phyloP scores from a whole-genome alignment of 208 protist species.

The Kentomonas sorsogonicus region DNA sequence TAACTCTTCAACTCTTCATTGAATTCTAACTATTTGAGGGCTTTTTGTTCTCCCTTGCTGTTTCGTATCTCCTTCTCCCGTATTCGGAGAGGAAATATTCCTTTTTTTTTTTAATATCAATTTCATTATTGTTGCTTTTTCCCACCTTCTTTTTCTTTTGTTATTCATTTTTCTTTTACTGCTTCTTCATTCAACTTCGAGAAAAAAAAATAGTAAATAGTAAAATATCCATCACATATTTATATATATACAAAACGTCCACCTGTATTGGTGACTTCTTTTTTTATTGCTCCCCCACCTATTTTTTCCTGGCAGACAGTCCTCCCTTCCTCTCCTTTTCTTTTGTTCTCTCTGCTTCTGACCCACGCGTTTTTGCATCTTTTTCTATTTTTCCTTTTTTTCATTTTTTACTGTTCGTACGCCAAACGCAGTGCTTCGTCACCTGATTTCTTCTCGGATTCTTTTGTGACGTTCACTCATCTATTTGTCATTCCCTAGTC shows the following conservation, averaged over 20 bases:
- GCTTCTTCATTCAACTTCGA: background rate
- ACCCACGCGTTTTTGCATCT: background rate
- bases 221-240: background rate
- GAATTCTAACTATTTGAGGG: too few species aligned
- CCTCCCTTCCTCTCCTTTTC: conserved; percentile 1
- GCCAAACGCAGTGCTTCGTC: too few species aligned
- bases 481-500: too few species aligned
- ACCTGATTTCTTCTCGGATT: too few species aligned
- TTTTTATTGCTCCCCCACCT: conserved; percentile 8
- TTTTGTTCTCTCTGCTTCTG: background rate
- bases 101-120: conserved; percentile 3
- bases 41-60: too few species aligned
- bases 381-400: conserved; percentile 1
- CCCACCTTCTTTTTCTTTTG: background rate
- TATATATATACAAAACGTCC: conserved; percentile 2
- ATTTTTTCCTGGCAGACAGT: too few species aligned
- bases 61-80: too few species aligned
- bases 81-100: background rate
- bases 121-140: background rate
- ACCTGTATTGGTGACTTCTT: background rate
- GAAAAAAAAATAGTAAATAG: background rate
- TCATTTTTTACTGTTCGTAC: too few species aligned
- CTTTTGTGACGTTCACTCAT: too few species aligned
- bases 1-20: too few species aligned
- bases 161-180: background rate